Base-by-base conservation (phyloP, 352 stramenopile genomes). In the Aphanomyces euteiches region DNA sequence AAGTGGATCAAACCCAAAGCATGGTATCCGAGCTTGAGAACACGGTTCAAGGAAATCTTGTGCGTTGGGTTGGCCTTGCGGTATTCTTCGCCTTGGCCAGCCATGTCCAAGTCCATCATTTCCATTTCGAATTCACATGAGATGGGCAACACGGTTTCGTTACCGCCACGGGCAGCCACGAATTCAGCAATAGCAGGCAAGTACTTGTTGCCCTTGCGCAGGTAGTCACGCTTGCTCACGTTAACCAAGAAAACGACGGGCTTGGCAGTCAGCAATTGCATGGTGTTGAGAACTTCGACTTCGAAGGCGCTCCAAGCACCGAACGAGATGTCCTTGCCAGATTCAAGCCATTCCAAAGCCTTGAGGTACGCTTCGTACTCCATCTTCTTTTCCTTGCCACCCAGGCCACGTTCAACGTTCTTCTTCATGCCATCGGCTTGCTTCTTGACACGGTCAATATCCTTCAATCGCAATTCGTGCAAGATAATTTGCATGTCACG, bases 401-500 rank as follows among this genome's bases (percentile, higher is more conserved):
- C 90, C 12, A 97, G 50, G 39, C 85, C 85, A 59, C 85, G 82
- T 79, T 97, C 89, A 3, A 94, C 90, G 63, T 93, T 93, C 78
- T 96, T 96, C 73, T 85, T 87, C 74, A 94, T 84, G 57, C 78
- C 78, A 1, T 90, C 79, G 7, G 85, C 75, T 63, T 85, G 77
- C 72, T 96, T 96, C 15, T 77, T 75, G n/a, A 97, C 84, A 53
- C 80, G 84, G 39, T 97, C 88, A 60, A 98, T 88, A 78, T 99
- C 97, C 87, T 99, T 99, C 39, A 98, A 77, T 73, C 96, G 96
- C 10, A 99, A 85, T 82, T 99, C 98, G 17, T 96, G 83, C 78
- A 99, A 92, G 79, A 99, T 99, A 72, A 98, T 99, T 79, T 99
- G 83, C 71, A 99, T 96, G 80, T 99, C 98, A 67, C 97, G 92